phyloP scores from a whole-genome alignment of 805 yeast species.

The Saturnispora serradocipensis region DNA sequence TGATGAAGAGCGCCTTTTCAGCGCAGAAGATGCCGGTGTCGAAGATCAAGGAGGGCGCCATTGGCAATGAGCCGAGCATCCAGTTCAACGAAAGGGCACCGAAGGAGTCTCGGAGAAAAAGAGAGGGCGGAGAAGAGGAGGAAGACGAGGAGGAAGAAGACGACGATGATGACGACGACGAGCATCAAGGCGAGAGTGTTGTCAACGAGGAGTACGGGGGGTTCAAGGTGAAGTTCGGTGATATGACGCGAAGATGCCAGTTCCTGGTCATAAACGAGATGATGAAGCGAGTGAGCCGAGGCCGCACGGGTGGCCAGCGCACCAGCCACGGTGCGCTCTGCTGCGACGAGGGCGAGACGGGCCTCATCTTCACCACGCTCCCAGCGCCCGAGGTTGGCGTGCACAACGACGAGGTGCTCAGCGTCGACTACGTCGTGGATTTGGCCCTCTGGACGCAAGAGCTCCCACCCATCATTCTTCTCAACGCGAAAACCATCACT shows the following conservation, averaged over 20 bases:
- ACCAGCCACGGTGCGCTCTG: neutral
- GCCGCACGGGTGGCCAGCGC: neutral
- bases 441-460: constrained; percentile 74
- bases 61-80: constrained; percentile 59
- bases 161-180: neutral
- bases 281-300: constrained; percentile 38
- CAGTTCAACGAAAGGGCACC: constrained; percentile 26
- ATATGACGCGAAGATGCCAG: constrained; percentile 33
- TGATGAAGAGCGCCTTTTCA: constrained; percentile 30
- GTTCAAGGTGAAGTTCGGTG: constrained; percentile 6
- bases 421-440: constrained; percentile 66
- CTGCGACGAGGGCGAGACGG: constrained; percentile 28
- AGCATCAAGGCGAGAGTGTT: neutral
- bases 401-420: constrained; percentile 56
- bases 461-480: constrained; percentile 71
- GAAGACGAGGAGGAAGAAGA: neutral
- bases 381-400: constrained; percentile 86
- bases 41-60: constrained; percentile 55
- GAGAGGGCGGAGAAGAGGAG: neutral
- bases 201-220: constrained; percentile 3
- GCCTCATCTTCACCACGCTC: constrained; percentile 76
- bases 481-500: constrained; percentile 91
- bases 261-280: constrained; percentile 81
- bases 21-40: constrained; percentile 68
- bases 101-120: neutral